These are phyloP conservation scores for Ceratocystis cubensis DNA, from an alignment of 2,329 filamentous ascomycete species.

Conservation along the genomic window DNA sequence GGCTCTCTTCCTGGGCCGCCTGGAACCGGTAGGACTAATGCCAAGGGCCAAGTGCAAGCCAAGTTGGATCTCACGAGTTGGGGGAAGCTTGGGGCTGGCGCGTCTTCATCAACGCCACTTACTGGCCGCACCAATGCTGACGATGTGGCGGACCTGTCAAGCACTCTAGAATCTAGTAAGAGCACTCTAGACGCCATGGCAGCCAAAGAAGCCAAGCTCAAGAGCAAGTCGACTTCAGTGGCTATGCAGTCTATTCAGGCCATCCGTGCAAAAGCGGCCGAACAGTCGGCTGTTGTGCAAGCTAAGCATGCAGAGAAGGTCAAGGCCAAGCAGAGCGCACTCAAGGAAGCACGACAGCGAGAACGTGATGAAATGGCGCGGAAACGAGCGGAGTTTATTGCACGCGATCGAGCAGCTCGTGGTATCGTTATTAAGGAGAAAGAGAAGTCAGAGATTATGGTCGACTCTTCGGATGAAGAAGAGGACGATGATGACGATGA, in stretches of 20 bases:
- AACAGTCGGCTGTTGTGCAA: constrained; percentile 19
- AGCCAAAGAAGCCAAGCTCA: constrained; percentile 29
- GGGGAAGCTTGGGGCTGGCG: constrained; percentile 38
- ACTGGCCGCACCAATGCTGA: constrained; percentile 34
- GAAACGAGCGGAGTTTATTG: constrained; percentile 59
- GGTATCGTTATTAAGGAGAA: constrained; percentile 30
- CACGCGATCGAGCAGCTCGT: constrained; percentile 42
- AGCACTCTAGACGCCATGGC: constrained; percentile 37
- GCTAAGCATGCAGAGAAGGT: constrained; percentile 24
- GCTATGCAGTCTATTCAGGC: constrained; percentile 20
- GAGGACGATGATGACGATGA: constrained; percentile 48
- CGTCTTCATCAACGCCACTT: constrained; percentile 23
- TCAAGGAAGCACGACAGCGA: constrained; percentile 61
- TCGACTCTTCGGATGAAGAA: constrained; percentile 67
- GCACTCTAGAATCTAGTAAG: constrained; percentile 34
- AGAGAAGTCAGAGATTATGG: constrained; percentile 60
- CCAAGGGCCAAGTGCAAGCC: constrained; percentile 40
- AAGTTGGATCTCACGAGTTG: constrained; percentile 43
- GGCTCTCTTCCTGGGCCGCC: neutral
- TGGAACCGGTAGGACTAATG: constrained; percentile 20
- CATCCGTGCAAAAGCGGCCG: constrained; percentile 16
- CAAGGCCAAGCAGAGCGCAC: constrained; percentile 25
- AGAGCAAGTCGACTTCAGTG: constrained; percentile 22
- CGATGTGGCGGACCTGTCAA: constrained; percentile 36
- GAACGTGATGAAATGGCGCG: constrained; percentile 64